These are phyloP conservation scores for Phytopythium vexans DNA, from an alignment of 352 stramenopile species.

Conservation along the genomic window DNA sequence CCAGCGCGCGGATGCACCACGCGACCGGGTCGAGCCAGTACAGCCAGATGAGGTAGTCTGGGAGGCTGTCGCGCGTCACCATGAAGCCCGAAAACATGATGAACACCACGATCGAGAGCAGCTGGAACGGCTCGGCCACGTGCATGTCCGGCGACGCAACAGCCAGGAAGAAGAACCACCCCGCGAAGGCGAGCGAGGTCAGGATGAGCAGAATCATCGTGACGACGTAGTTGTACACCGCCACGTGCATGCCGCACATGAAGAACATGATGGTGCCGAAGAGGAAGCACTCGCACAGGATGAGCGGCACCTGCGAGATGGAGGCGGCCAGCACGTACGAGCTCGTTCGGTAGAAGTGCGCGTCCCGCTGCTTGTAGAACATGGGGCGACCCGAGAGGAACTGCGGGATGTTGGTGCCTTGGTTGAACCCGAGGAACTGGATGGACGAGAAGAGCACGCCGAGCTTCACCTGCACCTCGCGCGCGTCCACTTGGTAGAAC, in stretches of 20 bases:
- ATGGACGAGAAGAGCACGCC: constrained; percentile 59
- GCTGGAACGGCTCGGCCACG: constrained; percentile 20
- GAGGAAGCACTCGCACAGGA: constrained; percentile 38
- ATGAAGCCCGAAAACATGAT: constrained; percentile 48
- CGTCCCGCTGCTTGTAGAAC: constrained; percentile 72
- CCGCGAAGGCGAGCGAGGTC: constrained; percentile 26
- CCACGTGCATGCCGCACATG: constrained; percentile 45
- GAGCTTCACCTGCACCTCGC: constrained; percentile 20
- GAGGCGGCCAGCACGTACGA: constrained; percentile 41
- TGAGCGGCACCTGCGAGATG: constrained; percentile 15
- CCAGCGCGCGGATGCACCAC: constrained; percentile 32
- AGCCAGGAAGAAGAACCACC: constrained; percentile 39
- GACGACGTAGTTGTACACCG: constrained; percentile 16
- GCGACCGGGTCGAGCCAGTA: constrained; percentile 50
- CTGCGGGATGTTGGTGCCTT: constrained; percentile 51
- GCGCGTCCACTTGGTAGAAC: constrained; percentile 16
- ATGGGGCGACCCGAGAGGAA: constrained; percentile 40
- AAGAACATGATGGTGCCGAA: constrained; percentile 75
- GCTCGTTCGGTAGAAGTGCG: constrained; percentile 60
- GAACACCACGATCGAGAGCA: constrained; percentile 20
- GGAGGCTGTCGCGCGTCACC: constrained; percentile 17
- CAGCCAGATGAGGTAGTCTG: constrained; percentile 37
- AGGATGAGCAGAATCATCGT: constrained; percentile 29
- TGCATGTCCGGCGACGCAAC: constrained; percentile 13
- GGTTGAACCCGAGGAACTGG: constrained; percentile 60